Evolutionary conservation across 345 rosid species (phyloP).

Genomic region (Pistacia atlantica): DNA sequence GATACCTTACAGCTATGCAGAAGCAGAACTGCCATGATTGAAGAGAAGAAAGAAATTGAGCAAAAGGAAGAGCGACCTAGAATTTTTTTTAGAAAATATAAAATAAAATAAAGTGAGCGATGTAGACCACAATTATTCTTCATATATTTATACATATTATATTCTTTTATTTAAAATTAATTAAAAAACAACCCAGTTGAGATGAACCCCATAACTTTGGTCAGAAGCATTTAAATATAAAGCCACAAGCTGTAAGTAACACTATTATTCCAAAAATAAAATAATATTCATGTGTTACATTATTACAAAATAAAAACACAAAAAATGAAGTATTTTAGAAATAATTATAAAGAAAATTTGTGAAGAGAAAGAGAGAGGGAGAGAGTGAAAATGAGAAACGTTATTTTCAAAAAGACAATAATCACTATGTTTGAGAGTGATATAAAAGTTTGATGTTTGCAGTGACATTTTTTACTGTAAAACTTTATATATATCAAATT

Average conservation of each 20-base stretch:
- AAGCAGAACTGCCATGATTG: conserved; percentile 48
- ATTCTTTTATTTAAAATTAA: neutral
- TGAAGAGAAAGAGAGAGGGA: conserved; percentile 13
- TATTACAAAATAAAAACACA: neutral
- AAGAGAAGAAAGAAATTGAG: conserved; percentile 33
- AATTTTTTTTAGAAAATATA: neutral
- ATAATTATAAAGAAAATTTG: conserved; percentile 16
- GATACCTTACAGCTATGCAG: conserved; percentile 58
- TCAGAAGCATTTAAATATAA: conserved; percentile 31
- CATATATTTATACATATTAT: neutral
- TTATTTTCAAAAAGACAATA: conserved; percentile 42
- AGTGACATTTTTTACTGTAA: neutral
- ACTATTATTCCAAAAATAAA: conserved; percentile 19
- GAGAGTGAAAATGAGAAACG: conserved; percentile 15
- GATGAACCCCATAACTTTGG: conserved; percentile 30
- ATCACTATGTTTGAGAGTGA: conserved; percentile 49
- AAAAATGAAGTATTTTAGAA: neutral
- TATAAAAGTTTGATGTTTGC: neutral
- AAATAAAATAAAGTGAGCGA: conserved; percentile 3
- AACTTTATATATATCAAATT: neutral
- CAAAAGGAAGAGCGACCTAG: conserved; percentile 21
- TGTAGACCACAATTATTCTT: conserved; percentile 41
- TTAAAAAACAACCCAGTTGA: conserved; percentile 4
- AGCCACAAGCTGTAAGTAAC: conserved; percentile 6
- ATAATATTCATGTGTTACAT: neutral